Conservation (phyloP, 495 filamentous ascomycete genomes). For the Bacidia rubella region DNA sequence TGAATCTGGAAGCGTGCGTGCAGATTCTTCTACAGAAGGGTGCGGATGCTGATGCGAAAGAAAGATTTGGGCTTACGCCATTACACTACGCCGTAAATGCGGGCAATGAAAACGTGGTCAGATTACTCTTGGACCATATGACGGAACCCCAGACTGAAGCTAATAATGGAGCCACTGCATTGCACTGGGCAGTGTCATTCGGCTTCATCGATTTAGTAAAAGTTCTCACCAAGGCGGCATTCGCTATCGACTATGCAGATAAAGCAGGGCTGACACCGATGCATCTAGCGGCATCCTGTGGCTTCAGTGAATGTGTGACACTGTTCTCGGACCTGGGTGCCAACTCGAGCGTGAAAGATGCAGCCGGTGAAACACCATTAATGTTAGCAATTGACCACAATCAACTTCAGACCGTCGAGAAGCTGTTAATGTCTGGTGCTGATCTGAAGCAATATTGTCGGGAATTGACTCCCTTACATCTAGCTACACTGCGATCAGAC, state of each 20-base stretch:
- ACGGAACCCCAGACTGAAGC: not conserved
- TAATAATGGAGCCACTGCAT: not conserved
- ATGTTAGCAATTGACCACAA: not conserved
- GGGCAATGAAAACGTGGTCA: not conserved
- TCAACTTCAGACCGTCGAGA: not conserved
- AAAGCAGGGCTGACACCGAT: not conserved
- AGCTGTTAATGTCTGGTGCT: not conserved
- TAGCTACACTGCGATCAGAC: not conserved
- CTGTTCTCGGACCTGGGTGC: not conserved
- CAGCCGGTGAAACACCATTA: not conserved
- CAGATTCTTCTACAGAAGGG: not conserved
- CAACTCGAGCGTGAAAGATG: not conserved
- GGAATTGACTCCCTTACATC: not conserved
- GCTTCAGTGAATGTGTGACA: not conserved
- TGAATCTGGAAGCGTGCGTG: not conserved
- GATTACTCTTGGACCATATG: not conserved
- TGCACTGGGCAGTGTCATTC: not conserved
- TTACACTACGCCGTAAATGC: not conserved
- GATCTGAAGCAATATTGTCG: not conserved
- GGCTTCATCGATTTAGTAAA: not conserved
- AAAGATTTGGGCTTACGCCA: not conserved
- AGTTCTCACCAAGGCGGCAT: not conserved
- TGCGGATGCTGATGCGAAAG: not conserved
- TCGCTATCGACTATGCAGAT: not conserved
- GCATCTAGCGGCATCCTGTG: not conserved